These are phyloP conservation scores for Papiliotrema terrestris DNA, from an alignment of 1,284 basidiomycete species.

Conservation along the genomic window DNA sequence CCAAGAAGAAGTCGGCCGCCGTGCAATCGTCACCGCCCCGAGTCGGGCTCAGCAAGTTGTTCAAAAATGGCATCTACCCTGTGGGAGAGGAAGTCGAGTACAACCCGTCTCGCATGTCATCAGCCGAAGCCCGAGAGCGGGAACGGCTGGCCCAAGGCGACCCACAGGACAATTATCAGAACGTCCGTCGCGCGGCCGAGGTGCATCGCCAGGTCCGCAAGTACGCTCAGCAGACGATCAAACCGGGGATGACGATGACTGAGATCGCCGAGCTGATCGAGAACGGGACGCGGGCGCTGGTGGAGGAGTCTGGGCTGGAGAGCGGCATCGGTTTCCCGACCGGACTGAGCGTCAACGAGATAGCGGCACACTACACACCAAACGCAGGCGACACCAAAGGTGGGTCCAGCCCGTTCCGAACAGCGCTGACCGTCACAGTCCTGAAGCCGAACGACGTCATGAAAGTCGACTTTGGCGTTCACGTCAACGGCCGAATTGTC, in stretches of 20 bases:
- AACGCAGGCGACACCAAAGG: slow-evolving; percentile 89
- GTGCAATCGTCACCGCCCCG: slow-evolving; percentile 91
- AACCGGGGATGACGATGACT: slow-evolving; percentile 91
- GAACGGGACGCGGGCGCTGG: slow-evolving; percentile 80
- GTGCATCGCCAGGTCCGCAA: slow-evolving; percentile 90
- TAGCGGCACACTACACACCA: slow-evolving; percentile 95
- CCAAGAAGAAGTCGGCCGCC: slow-evolving; percentile 62
- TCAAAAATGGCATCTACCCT: slow-evolving; percentile 79
- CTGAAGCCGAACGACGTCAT: slow-evolving; percentile 80
- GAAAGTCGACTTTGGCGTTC: slow-evolving; percentile 97
- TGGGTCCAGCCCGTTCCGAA: slow-evolving; percentile 48
- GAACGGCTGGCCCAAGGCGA: slow-evolving; percentile 76
- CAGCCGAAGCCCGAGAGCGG: slow-evolving; percentile 81
- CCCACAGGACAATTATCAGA: slow-evolving; percentile 76
- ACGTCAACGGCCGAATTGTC: slow-evolving; percentile 88
- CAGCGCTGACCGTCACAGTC: slow-evolving; percentile 52
- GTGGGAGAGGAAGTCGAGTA: slow-evolving; percentile 91
- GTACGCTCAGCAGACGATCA: slow-evolving; percentile 77
- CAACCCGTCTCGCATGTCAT: slow-evolving; percentile 80
- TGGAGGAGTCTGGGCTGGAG: slow-evolving; percentile 79
- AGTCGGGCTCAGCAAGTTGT: slow-evolving; percentile 84
- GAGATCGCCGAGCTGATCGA: slow-evolving; percentile 95
- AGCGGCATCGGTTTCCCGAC: slow-evolving; percentile 95
- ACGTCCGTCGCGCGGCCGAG: slow-evolving; percentile 87
- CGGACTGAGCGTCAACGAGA: slow-evolving; percentile 87